Percentiles rank a stretch among this genome's conserved stretches.
Conservation (phyloP, 106 monocot genomes). For the Dendrobium huoshanense region DNA sequence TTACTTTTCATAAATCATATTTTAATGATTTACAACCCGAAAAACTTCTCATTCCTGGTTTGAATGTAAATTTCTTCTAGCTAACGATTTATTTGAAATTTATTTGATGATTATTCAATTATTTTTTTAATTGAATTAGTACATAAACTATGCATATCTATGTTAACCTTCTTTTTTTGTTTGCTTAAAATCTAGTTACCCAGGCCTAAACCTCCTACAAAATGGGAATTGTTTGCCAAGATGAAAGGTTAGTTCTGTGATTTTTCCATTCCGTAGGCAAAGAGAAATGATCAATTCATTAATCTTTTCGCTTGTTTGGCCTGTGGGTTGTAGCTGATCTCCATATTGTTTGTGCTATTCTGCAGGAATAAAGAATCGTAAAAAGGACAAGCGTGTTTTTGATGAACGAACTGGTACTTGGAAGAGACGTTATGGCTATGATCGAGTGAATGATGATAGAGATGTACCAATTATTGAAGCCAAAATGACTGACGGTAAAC, state of each 20-base stretch:
- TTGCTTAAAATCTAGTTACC: slow-evolving; percentile 52
- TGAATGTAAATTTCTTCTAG: not conserved
- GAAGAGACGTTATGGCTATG: slow-evolving; percentile 93
- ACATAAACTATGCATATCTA: not conserved
- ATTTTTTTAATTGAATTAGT: not conserved
- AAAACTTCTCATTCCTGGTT: not conserved
- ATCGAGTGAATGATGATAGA: slow-evolving; percentile 88
- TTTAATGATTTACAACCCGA: not conserved
- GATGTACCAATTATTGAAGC: slow-evolving; percentile 86
- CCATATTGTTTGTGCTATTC: not conserved
- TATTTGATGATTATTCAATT: not conserved
- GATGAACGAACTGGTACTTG: slow-evolving; percentile 80
- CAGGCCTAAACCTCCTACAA: slow-evolving; percentile 88
- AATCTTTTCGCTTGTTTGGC: not conserved
- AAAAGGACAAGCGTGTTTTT: slow-evolving; percentile 76
- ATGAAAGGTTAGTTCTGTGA: slow-evolving; percentile 55
- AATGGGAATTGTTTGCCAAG: slow-evolving; percentile 93
- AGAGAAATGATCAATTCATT: not conserved
- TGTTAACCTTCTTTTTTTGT: not conserved
- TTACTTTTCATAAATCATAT: not conserved
- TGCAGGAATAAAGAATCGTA: slow-evolving; percentile 76
- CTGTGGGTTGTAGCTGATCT: not conserved
- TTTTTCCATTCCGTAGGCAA: not conserved
- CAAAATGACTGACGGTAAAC: slow-evolving; percentile 76
- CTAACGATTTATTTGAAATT: not conserved